Base-by-base conservation (phyloP, 345 rosid species). In the Physaria fendleri region DNA sequence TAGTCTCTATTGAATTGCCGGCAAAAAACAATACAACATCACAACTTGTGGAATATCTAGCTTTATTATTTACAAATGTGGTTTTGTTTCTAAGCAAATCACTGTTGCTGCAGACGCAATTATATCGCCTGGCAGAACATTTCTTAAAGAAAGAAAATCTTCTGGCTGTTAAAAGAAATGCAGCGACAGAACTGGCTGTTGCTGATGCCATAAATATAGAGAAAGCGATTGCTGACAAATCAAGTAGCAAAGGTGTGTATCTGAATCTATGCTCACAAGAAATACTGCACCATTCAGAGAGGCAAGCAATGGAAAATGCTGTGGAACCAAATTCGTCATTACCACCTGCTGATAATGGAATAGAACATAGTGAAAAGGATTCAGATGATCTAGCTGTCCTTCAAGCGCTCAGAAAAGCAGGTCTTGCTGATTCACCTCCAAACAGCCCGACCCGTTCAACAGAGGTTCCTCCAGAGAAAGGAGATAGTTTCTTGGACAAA, bases 191-290 rank as follows among this genome's bases (percentile, higher is more conserved):
- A 76, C 78, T 93, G 76, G 97, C 97, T 41, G 88, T 93, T 70
- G 99, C 99, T 54, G 99, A 93, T 82, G 99, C 97, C 23, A 65
- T 82, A 63, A 93, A 93, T 62, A 85, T 89, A 21, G 99, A 93
- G 74, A 89, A 78, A 74, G 83, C 50, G 20, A 84, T 79, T 24
- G 95, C 92, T 50, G 84, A 89, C 65, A 83, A 77, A 79, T 85
- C 99, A 60, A 87, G 69, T 77, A 83, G 91, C 79, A 93, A 93
- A 70, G 56, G 83, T 41, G 90, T 89, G 10, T 93, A 93, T 71
- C 41, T 87, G 72, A 93, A 93, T 81, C 81, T 93, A 47, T 89
- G 99, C 76, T 89, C 99, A 51, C 99, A 81, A 76, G 94, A 87
- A 72, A 62, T 87, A 66, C 66, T 71, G 63, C 92, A 59, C 64